A percentile compares a stretch with the other conserved stretches of the same genome.
phyloP scores from a whole-genome alignment of 129 eudicot species.

The Daucus carota region DH1_v3.0 NC_030389.2:42509501-42510000 shows the following conservation, averaged over 20 bases:
- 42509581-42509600: slow-evolving; percentile 82
- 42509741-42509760: slow-evolving; percentile 78
- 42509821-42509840: slow-evolving; percentile 8
- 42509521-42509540: slow-evolving; percentile 67
- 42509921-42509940: neutral
- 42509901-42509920: neutral
- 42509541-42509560: slow-evolving; percentile 65
- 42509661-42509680: slow-evolving; percentile 90
- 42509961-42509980: neutral
- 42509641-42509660: slow-evolving; percentile 74
- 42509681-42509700: slow-evolving; percentile 73
- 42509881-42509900: neutral
- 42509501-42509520: slow-evolving; percentile 83
- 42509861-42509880: neutral
- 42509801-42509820: slow-evolving; percentile 80
- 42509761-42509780: slow-evolving; percentile 79
- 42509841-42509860: neutral
- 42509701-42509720: slow-evolving; percentile 71
- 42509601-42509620: slow-evolving; percentile 76
- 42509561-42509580: slow-evolving; percentile 53
- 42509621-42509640: slow-evolving; percentile 49
- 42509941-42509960: neutral
- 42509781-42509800: slow-evolving; percentile 78
- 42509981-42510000: neutral
- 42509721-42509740: slow-evolving; percentile 60